Evolutionary conservation across 495 filamentous ascomycete species (phyloP), one percentile per base, ranked within the genome.

Genomic region (Pseudevernia furfuracea): DNA sequence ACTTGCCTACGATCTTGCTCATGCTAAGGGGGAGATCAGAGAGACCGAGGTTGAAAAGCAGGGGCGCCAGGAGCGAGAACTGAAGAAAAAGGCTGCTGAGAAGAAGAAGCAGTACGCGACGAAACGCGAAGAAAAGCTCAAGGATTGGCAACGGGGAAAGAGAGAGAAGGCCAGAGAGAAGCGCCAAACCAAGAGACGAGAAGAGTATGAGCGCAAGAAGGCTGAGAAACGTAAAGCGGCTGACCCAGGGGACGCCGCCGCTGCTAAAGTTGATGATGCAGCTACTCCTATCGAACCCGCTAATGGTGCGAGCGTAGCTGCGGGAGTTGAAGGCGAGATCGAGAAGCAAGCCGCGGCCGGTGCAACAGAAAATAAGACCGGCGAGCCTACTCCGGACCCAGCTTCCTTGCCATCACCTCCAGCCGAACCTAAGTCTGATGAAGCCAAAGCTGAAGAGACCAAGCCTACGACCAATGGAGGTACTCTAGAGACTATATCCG

Each of bases 1-100:
- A 6, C 81, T 88, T 36, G 85, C 87, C 7, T 95, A 96, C 63
- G 92, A 96, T 70, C 74, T 93, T 14, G 90, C 92, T 6, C 89
- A 95, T 70, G 86, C 85, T 43, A 92, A 92, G 72, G 88, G 87
- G 23, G 81, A 86, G 28, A 77, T 87, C 30, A 73, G 78, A 37
- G 87, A 91, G 67, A 85, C 84, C 8, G 77, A 86, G n/a, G 77
- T 81, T 61, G 87, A 91, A 69, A 86, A 85, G 72, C 68, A 73
- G 36, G 70, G 66, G 25, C 75, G 73, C 14, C 74, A 83, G 58
- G 75, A 78, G 52, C 74, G 74, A 8, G 75, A 81, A 41, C 68
- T 77, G 58, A 73, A 74, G 60, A 77, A 78, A 46, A 79, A 78
- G 64, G 80, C 77, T 2, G 74, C 69, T 1, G 77, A 79, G 55